A percentile compares a stretch with the other conserved stretches of the same genome.
Evolutionary conservation across 2,329 filamentous ascomycete genomes (phyloP).

Genomic region (Curvularia hawaiiensis): DNA sequence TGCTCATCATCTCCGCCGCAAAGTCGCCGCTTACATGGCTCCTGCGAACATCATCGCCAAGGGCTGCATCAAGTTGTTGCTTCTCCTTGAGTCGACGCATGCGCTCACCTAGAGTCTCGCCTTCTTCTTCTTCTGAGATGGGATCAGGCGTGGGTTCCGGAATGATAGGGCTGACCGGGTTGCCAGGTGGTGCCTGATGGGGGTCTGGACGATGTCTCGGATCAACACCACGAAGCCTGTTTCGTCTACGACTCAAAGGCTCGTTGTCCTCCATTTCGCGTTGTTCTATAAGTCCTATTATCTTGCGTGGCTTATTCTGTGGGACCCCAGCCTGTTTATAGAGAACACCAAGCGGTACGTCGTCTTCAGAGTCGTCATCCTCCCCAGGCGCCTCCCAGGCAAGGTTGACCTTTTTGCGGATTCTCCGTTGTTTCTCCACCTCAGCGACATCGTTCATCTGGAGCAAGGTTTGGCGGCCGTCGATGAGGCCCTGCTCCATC

Average conservation of each 20-base stretch:
- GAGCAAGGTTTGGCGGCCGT: conserved; percentile 76
- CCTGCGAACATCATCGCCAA: conserved; percentile 48
- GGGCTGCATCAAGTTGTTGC: conserved; percentile 54
- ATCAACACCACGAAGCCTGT: conserved; percentile 69
- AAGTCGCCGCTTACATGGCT: conserved; percentile 68
- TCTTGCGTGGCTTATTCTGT: conserved; percentile 60
- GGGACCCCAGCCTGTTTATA: conserved; percentile 57
- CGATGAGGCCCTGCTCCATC: conserved; percentile 72
- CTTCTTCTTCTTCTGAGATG: conserved; percentile 51
- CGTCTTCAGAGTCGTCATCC: conserved; percentile 65
- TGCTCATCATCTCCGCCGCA: conserved; percentile 68
- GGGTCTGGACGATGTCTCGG: conserved; percentile 31
- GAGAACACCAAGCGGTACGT: conserved; percentile 85
- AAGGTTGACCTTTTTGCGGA: conserved; percentile 77
- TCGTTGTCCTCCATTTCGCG: conserved; percentile 92
- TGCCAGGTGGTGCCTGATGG: conserved; percentile 25
- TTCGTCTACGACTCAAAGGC: conserved; percentile 77
- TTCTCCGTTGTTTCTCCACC: conserved; percentile 75
- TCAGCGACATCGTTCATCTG: conserved; percentile 91
- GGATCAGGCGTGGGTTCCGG: conserved; percentile 36
- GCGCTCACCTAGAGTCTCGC: conserved; percentile 70
- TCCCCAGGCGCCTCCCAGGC: conserved; percentile 78
- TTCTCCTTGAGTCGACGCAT: conserved; percentile 67
- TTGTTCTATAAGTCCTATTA: conserved; percentile 77
- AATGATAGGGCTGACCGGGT: conserved; percentile 34